These are phyloP conservation scores for Tilletia caries DNA, from an alignment of 1,284 basidiomycete species.

Conservation along the genomic window DNA sequence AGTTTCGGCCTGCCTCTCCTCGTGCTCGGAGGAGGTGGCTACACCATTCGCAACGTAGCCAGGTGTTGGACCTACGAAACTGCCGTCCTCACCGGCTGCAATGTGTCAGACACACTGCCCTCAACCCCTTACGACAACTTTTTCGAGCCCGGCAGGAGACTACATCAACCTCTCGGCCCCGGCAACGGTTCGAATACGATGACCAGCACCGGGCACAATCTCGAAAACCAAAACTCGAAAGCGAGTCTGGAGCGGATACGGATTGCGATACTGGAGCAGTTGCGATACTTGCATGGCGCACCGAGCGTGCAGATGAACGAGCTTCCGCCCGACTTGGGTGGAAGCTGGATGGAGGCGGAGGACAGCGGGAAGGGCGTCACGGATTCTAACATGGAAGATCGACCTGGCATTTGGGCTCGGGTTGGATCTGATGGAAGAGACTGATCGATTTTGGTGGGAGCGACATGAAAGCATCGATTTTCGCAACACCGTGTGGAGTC, in stretches of 20 bases:
- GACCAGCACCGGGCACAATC: constrained; percentile 56
- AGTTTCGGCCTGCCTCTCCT: constrained; percentile 84
- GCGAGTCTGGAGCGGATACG: constrained; percentile 73
- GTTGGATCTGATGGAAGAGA: not conserved
- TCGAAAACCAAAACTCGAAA: constrained; percentile 87
- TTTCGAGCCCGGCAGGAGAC: constrained; percentile 85
- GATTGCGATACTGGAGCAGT: constrained; percentile 78
- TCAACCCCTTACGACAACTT: constrained; percentile 86
- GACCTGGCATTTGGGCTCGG: constrained; percentile 2
- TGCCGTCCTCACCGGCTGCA: constrained; percentile 68
- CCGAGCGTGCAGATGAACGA: constrained; percentile 95
- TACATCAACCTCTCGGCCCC: constrained; percentile 76
- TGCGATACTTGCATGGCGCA: constrained; percentile 88
- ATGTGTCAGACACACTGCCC: constrained; percentile 81
- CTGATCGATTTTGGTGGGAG: not conserved
- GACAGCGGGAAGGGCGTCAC: not conserved
- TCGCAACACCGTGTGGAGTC: constrained; percentile 12
- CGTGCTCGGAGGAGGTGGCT: constrained; percentile 90
- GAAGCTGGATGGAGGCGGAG: constrained; percentile 74
- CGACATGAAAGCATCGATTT: not conserved
- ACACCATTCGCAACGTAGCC: constrained; percentile 84
- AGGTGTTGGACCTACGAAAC: constrained; percentile 99
- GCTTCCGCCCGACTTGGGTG: constrained; percentile 84
- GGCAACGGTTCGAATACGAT: not conserved
- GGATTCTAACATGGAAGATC: not conserved